Evolutionary conservation across 1,139 yeast genomes (phyloP), one percentile per base, ranked within the genome.

Genomic region (Kodamaea fungicola): DNA sequence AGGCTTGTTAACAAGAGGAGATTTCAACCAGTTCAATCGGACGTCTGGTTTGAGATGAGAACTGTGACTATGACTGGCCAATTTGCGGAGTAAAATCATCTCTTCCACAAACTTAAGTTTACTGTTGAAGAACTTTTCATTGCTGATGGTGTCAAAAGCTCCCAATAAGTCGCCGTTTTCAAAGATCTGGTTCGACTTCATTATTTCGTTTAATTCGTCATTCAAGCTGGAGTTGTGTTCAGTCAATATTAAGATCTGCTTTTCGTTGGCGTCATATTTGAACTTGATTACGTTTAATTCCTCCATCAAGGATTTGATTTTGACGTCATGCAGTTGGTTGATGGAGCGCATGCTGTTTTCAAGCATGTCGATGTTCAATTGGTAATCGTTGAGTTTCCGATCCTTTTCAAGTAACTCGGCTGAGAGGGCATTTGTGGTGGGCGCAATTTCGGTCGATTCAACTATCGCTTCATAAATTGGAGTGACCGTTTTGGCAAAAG

Each of bases 301-400:
- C 2, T 39, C 12, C 12, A 53, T 51, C 21, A 71, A 40, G 6
- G 50, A 35, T 22, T 56, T 47, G 21, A 54, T 40, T 24, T 63
- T 55, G 24, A 50, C 55, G n/a, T 48, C 54, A 31, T 62, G 64
- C 19, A 59, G 62, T 8, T 55, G 53, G 39, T 60, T 59, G 10
- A 62, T 51, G 9, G 68, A 59, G 7, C 47, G 52, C 55, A 77
- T 60, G 47, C 68, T 72, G 16, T 64, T 62, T 43, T 69, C 72
- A 31, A 73, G 50, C 9, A 71, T 52, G 7, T 63, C 62, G 7
- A 74, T 56, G 41, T 71, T 75, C 42, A 74, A 61, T 27, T 65
- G 63, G 10, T 64, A 50, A 24, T 59, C 69, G n/a, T 55, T 55
- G 13, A 75, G 56, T 12, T 52, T 44, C 32, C 55, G 55, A 32